phyloP scores from a whole-genome alignment of 768 basidiomycete genomes.

The Agrocybe praecox region DNA sequence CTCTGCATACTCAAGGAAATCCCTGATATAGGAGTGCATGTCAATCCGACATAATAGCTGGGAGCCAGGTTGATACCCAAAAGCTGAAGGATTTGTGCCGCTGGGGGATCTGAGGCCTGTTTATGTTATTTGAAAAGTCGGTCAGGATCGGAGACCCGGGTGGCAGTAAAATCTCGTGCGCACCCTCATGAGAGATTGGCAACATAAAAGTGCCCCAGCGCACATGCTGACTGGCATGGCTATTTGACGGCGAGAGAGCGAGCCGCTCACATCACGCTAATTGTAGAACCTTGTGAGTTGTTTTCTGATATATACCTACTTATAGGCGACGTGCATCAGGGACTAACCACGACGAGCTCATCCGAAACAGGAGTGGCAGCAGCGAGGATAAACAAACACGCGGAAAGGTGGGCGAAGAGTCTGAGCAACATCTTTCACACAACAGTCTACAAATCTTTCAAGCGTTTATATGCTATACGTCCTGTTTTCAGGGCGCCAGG shows the following conservation, averaged over 20 bases:
- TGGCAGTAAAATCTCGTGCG: background rate
- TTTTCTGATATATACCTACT: background rate
- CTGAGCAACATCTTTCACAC: background rate
- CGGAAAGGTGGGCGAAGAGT: background rate
- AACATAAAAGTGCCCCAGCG: background rate
- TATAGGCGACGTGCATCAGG: background rate
- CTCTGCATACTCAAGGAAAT: background rate
- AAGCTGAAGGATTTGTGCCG: background rate
- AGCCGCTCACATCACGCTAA: background rate
- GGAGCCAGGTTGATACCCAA: background rate
- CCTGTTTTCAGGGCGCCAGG: too few species aligned
- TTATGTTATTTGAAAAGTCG: too few species aligned
- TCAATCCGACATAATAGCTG: background rate
- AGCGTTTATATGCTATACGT: too few species aligned
- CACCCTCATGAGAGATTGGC: background rate
- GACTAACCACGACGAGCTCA: background rate
- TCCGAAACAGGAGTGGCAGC: background rate
- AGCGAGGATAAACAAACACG: background rate
- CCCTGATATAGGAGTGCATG: background rate
- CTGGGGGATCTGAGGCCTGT: background rate
- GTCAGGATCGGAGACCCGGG: background rate
- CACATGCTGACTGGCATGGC: background rate
- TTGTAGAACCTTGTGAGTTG: background rate
- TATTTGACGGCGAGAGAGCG: background rate
- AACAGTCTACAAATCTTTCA: too few species aligned